These are phyloP conservation scores for Sabuloglossum arenarium DNA, from an alignment of 495 filamentous ascomycete genomes.

Conservation along the genomic window DNA sequence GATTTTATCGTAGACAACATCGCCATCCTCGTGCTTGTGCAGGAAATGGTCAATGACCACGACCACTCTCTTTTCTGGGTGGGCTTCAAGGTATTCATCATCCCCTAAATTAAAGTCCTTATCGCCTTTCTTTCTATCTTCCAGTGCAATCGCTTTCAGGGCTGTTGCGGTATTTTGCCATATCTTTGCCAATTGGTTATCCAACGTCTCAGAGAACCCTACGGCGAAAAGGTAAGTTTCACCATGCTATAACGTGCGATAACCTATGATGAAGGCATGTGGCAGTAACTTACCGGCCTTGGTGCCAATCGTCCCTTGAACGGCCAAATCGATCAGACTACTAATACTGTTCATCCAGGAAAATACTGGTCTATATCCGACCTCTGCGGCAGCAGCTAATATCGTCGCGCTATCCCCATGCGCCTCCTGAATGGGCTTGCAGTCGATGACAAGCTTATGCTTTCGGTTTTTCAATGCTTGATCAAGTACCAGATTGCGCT, in stretches of 20 bases:
- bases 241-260: not conserved
- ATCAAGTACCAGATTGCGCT: constrained; percentile 68
- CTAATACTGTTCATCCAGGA: constrained; percentile 91
- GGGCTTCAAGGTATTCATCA: constrained; percentile 79
- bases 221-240: not conserved
- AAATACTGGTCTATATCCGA: constrained; percentile 87
- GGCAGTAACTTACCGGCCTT: constrained; percentile 47
- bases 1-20: constrained; percentile 72
- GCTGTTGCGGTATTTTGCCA: constrained; percentile 69
- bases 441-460: constrained; percentile 78
- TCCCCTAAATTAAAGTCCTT: constrained; percentile 53
- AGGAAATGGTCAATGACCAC: constrained; percentile 92
- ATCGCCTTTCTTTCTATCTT: constrained; percentile 42
- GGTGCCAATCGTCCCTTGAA: constrained; percentile 81
- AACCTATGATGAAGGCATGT: not conserved
- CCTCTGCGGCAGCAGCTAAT: constrained; percentile 53
- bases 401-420: constrained; percentile 82
- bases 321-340: constrained; percentile 76
- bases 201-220: constrained; percentile 79
- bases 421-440: constrained; percentile 83
- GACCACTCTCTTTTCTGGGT: constrained; percentile 66
- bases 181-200: constrained; percentile 81
- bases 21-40: constrained; percentile 50
- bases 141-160: constrained; percentile 53
- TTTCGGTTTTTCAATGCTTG: constrained; percentile 57